Evolutionary conservation across 2,329 filamentous ascomycete species (phyloP).

Genomic region (Pseudogymnoascus destructans): DNA sequence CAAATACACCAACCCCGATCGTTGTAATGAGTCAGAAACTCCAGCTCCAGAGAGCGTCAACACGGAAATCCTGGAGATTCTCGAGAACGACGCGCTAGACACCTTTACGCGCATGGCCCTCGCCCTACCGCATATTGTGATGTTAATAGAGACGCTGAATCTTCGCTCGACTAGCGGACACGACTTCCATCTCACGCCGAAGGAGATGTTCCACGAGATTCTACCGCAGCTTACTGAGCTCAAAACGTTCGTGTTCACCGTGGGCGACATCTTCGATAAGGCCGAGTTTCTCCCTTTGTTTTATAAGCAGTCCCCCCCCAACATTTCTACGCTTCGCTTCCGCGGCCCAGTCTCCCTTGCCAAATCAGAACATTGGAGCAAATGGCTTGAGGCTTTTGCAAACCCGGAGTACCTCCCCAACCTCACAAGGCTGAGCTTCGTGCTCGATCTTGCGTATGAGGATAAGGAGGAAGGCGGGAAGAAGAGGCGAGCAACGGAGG

Average conservation of each 20-base stretch:
- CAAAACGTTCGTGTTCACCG: background rate
- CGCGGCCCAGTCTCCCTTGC: background rate
- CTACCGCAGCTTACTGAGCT: background rate
- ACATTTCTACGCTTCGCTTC: background rate
- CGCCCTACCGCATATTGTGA: background rate
- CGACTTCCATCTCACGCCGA: background rate
- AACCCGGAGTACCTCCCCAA: background rate
- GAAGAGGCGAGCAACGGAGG: background rate
- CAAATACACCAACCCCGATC: background rate
- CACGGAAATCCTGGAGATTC: background rate
- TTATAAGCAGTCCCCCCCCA: background rate
- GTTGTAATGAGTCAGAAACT: background rate
- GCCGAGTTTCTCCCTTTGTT: background rate
- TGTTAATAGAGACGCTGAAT: background rate
- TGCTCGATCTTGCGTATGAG: conserved; percentile 18
- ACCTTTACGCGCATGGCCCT: background rate
- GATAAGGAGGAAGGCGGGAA: background rate
- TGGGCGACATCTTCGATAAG: background rate
- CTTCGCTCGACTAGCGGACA: background rate
- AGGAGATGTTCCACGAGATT: background rate
- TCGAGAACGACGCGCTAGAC: background rate
- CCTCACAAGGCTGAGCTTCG: background rate
- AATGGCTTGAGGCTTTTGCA: background rate
- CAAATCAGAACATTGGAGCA: background rate
- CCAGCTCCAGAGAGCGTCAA: background rate